Evolutionary conservation across 2,329 filamentous ascomycete genomes (phyloP).

Genomic region (Verticillium nonalfalfae): DNA sequence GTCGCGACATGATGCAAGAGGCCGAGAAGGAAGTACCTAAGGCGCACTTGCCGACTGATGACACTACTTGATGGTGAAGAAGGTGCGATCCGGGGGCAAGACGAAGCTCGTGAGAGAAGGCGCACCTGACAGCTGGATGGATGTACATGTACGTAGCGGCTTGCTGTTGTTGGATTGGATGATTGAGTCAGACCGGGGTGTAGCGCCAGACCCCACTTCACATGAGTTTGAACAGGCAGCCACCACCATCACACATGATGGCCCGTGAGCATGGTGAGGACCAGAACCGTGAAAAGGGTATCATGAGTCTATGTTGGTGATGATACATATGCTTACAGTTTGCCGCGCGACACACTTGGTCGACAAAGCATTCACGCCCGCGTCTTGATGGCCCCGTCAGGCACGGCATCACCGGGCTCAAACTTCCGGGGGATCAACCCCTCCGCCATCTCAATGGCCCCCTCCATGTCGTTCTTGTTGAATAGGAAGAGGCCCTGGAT

Average conservation of each 20-base stretch:
- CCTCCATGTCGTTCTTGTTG: constrained; percentile 86
- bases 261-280: background rate
- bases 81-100: background rate
- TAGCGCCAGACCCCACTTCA: background rate
- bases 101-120: background rate
- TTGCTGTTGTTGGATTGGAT: background rate
- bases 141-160: background rate
- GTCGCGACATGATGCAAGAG: constrained; percentile 2
- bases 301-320: background rate
- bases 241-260: background rate
- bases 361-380: constrained; percentile 20
- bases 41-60: too few species aligned
- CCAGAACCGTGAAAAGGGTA: background rate
- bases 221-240: background rate
- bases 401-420: constrained; percentile 35
- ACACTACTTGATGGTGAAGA: background rate
- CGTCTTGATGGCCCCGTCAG: constrained; percentile 33
- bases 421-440: constrained; percentile 53
- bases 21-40: too few species aligned
- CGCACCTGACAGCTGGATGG: background rate
- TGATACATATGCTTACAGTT: constrained; percentile 6
- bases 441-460: constrained; percentile 76
- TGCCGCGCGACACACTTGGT: background rate
- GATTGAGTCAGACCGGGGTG: background rate
- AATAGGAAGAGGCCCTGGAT: constrained; percentile 93